Conservation (phyloP, 176 grass and related monocot genomes). For the Rhipidocladum racemiflorum region DNA sequence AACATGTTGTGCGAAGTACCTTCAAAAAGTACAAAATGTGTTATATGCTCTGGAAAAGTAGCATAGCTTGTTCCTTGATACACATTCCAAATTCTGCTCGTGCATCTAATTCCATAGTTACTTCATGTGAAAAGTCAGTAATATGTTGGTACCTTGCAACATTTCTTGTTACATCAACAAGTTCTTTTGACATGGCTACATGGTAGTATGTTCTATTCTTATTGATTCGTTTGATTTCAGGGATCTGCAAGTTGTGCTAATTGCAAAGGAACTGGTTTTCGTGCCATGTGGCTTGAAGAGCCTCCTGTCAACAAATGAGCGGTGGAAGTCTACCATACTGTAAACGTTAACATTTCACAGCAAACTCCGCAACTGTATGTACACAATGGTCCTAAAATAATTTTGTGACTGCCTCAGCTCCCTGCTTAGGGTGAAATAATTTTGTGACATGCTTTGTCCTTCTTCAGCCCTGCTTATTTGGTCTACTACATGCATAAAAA, state of each 20-base stretch:
- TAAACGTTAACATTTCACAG: conserved; percentile 28
- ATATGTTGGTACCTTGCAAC: not conserved
- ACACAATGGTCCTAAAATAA: not conserved
- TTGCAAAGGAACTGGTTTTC: conserved; percentile 94
- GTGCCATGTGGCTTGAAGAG: conserved; percentile 89
- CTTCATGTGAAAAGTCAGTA: conserved; percentile 23
- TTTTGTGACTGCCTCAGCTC: conserved; percentile 13
- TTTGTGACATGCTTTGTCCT: not conserved
- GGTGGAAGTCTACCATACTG: conserved; percentile 1
- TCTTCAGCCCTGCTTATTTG: not conserved
- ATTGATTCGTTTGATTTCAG: conserved; percentile 43
- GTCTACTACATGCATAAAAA: not conserved
- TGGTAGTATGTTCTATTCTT: conserved; percentile 5
- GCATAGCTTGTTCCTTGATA: not conserved
- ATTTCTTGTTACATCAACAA: not conserved
- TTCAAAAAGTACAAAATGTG: conserved; percentile 74
- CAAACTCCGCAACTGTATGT: conserved; percentile 30
- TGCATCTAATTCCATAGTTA: conserved; percentile 11
- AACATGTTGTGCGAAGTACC: conserved; percentile 94
- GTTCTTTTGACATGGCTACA: conserved; percentile 9
- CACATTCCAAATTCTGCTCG: not conserved
- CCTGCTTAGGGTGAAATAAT: not conserved
- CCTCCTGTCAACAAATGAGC: conserved; percentile 48
- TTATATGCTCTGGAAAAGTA: conserved; percentile 89
- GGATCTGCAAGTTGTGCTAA: conserved; percentile 63